A percentile compares a stretch with the other conserved stretches of the same genome.
Evolutionary conservation across 495 filamentous ascomycete species (phyloP).

Genomic region (Aspergillus cristatus): DNA sequence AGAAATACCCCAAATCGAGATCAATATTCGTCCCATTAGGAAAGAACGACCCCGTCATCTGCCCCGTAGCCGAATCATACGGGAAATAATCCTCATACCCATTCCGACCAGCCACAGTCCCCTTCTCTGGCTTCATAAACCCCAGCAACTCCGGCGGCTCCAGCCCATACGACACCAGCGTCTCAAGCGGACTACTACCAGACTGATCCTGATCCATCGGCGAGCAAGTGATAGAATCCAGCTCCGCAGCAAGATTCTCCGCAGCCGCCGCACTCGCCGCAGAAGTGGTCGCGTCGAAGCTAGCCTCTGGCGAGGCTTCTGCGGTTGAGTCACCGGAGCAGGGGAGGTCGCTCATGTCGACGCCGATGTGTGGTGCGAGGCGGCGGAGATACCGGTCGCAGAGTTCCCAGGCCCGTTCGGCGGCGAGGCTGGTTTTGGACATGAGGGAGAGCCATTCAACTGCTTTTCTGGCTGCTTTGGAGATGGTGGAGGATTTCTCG

Average conservation of each 20-base stretch:
- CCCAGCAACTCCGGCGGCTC: conserved; percentile 20
- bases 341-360: conserved; percentile 11
- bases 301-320: conserved; percentile 2
- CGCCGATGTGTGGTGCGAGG: conserved; percentile 28
- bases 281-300: conserved; percentile 5
- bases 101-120: conserved; percentile 8
- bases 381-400: conserved; percentile 39
- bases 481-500: conserved; percentile 38
- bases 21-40: conserved; percentile 23
- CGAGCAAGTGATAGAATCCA: conserved; percentile 19
- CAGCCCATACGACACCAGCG: conserved; percentile 10
- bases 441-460: conserved; percentile 44
- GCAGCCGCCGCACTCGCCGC: conserved; percentile 5
- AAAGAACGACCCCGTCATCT: conserved; percentile 35
- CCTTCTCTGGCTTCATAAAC: conserved; percentile 19
- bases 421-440: conserved; percentile 34
- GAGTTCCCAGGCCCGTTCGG: conserved; percentile 42
- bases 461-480: conserved; percentile 45
- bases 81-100: conserved; percentile 29
- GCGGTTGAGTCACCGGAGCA: conserved; percentile 4
- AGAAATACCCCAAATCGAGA: conserved; percentile 26
- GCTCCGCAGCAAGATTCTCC: conserved; percentile 15
- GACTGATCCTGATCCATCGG: conserved; percentile 17
- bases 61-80: conserved; percentile 31
- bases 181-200: conserved; percentile 9